phyloP scores from a whole-genome alignment of 345 rosid genomes.

The Melaleuca alternifolia region DNA sequence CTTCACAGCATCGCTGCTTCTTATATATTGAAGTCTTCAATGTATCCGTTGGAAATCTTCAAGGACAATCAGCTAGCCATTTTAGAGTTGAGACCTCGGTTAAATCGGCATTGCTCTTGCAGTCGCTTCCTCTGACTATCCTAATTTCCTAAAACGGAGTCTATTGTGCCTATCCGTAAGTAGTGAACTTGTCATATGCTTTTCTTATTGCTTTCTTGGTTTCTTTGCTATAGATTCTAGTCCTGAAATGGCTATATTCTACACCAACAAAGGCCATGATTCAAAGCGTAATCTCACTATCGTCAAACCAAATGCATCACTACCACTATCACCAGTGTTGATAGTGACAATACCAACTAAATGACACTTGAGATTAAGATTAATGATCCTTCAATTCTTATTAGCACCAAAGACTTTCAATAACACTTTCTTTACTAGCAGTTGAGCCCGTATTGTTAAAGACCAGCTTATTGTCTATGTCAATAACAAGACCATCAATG shows the following conservation, averaged over 20 bases:
- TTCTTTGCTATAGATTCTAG: neutral
- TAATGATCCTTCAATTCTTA: neutral
- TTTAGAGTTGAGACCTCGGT: too few species aligned
- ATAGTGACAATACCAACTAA: neutral
- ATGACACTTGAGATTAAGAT: neutral
- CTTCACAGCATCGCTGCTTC: too few species aligned
- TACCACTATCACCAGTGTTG: neutral
- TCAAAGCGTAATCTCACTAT: neutral
- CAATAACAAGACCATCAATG: neutral
- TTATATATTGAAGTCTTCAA: neutral
- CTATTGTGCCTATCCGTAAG: too few species aligned
- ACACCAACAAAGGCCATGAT: neutral
- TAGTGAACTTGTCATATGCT: neutral
- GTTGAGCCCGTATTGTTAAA: neutral
- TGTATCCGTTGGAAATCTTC: neutral
- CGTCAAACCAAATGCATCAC: too few species aligned
- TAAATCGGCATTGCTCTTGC: too few species aligned
- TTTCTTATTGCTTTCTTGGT: neutral
- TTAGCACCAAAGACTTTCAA: neutral
- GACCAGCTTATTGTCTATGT: neutral
- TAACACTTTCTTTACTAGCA: neutral
- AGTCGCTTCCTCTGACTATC: too few species aligned
- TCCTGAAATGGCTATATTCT: neutral
- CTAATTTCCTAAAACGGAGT: too few species aligned
- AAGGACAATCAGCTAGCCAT: too few species aligned